A percentile compares a stretch with the other conserved stretches of the same genome.
phyloP scores from a whole-genome alignment of 2,329 filamentous ascomycete species.

The Stromatinia cepivora region DNA sequence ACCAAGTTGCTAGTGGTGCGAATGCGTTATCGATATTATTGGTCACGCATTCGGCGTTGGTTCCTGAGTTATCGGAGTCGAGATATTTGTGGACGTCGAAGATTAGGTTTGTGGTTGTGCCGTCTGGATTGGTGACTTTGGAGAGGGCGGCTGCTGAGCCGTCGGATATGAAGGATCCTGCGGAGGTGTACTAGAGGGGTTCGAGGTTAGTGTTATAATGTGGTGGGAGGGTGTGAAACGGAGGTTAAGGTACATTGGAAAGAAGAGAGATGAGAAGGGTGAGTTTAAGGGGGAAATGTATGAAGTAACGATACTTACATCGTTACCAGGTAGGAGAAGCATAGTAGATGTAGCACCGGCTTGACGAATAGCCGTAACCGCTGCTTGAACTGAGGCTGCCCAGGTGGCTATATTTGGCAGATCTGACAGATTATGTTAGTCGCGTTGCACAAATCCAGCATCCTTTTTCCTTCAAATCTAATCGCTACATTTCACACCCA shows the following conservation, averaged over 20 bases:
- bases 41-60: constrained; percentile 52
- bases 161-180: constrained; percentile 49
- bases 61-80: constrained; percentile 57
- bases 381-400: constrained; percentile 61
- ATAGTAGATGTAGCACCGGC: constrained; percentile 63
- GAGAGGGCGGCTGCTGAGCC: constrained; percentile 54
- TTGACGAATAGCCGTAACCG: constrained; percentile 63
- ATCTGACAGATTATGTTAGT: constrained; percentile 38
- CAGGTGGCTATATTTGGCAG: constrained; percentile 49
- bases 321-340: constrained; percentile 64
- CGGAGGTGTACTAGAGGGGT: constrained; percentile 48
- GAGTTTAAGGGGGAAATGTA: background rate
- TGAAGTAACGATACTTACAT: constrained; percentile 32
- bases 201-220: background rate
- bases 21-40: constrained; percentile 53
- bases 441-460: background rate
- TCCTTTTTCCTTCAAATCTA: constrained; percentile 12
- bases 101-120: constrained; percentile 55
- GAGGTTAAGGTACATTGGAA: background rate
- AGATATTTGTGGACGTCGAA: constrained; percentile 64
- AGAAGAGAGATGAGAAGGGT: background rate
- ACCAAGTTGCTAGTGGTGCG: constrained; percentile 48
- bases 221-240: background rate
- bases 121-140: constrained; percentile 59
- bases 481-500: background rate